phyloP scores from a whole-genome alignment of 1,284 basidiomycete genomes.

The Anthracocystis setariae region DNA sequence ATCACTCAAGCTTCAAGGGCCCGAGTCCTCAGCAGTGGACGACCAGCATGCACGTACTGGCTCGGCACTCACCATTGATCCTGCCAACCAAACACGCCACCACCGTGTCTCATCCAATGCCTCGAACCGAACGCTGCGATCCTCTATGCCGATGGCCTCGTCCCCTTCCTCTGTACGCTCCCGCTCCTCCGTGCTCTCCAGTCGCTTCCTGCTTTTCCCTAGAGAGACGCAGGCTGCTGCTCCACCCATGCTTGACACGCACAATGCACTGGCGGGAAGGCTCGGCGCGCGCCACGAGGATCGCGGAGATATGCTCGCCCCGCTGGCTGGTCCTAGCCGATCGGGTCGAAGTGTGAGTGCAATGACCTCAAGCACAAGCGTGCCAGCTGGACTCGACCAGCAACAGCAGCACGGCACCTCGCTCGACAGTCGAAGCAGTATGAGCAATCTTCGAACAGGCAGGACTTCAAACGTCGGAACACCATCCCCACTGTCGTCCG shows the following conservation, averaged over 20 bases:
- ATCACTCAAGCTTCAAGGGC: constrained; percentile 19
- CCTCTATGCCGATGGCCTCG: constrained; percentile 30
- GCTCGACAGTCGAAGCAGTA: constrained; percentile 15
- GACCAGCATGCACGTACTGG: constrained; percentile 11
- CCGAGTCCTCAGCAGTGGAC: constrained; percentile 14
- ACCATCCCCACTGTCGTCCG: constrained; percentile 28
- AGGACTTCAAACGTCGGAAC: constrained; percentile 13
- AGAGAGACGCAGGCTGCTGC: constrained; percentile 42
- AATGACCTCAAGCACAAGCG: constrained; percentile 41
- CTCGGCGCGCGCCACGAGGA: constrained; percentile 53
- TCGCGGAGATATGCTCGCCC: constrained; percentile 34
- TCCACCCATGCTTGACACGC: constrained; percentile 58
- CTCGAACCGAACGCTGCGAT: constrained; percentile 46
- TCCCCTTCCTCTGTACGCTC: constrained; percentile 53
- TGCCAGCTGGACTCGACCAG: constrained; percentile 38
- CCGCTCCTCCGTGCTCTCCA: constrained; percentile 43
- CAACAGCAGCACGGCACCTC: constrained; percentile 16
- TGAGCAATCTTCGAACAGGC: constrained; percentile 24
- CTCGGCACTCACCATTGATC: constrained; percentile 20
- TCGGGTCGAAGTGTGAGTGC: constrained; percentile 25
- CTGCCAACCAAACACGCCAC: constrained; percentile 21
- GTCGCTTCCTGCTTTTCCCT: constrained; percentile 36
- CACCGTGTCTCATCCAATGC: constrained; percentile 42
- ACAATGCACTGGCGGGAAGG: constrained; percentile 55
- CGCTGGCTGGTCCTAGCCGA: constrained; percentile 28